Conservation (phyloP, 305 asterid genomes). For the Rubia peregrina region DNA sequence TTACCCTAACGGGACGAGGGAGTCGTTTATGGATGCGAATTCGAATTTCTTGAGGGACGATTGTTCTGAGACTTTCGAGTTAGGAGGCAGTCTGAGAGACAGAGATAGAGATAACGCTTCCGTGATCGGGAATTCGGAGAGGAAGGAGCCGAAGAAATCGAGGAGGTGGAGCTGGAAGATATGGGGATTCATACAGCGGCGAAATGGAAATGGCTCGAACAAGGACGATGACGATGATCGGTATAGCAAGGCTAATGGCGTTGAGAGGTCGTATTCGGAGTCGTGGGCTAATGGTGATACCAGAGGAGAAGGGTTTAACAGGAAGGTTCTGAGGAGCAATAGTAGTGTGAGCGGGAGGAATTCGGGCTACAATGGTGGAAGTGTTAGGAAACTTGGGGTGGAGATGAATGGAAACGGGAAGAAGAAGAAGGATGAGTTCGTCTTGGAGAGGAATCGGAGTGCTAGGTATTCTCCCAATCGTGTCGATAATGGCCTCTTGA, state of each 20-base stretch:
- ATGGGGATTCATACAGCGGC: constrained; percentile 65
- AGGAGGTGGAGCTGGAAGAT: constrained; percentile 82
- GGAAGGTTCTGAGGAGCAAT: constrained; percentile 56
- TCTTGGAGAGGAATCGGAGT: constrained; percentile 75
- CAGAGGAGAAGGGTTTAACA: constrained; percentile 37
- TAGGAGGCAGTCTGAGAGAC: constrained; percentile 39
- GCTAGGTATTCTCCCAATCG: constrained; percentile 69
- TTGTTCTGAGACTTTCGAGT: constrained; percentile 64
- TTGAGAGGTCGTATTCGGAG: constrained; percentile 72
- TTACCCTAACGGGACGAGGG: constrained; percentile 44
- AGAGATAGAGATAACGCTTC: constrained; percentile 41
- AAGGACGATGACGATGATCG: constrained; percentile 58
- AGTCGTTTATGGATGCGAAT: constrained; percentile 37
- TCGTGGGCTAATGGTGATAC: constrained; percentile 57
- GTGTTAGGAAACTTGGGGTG: constrained; percentile 43
- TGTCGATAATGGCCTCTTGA: constrained; percentile 68
- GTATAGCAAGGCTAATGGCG: constrained; percentile 62
- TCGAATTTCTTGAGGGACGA: constrained; percentile 66
- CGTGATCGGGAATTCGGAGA: constrained; percentile 48
- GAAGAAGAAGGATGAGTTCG: constrained; percentile 54
- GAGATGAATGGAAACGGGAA: constrained; percentile 44
- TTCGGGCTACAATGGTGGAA: constrained; percentile 34
- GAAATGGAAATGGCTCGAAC: constrained; percentile 35
- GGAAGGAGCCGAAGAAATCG: constrained; percentile 61
- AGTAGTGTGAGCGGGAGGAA: constrained; percentile 90